Base-by-base conservation (phyloP, 106 monocot genomes). In the Amphibolis antarctica region DNA sequence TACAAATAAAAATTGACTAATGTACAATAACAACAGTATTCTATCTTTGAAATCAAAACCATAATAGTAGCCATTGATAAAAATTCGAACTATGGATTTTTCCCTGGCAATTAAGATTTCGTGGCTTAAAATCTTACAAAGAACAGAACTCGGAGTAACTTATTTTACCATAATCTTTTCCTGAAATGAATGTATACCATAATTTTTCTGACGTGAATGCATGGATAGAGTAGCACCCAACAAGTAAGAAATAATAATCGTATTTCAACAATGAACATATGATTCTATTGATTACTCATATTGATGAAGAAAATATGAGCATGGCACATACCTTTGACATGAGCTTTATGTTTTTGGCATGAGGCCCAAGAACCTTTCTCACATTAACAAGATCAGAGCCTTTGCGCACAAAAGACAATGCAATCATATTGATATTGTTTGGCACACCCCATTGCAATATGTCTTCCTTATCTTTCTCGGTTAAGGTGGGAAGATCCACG, bases 341-440 rank as follows among this genome's bases (percentile, higher is more conserved):
- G 48, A 92, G 58, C 44, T 88, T 78, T 18, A 92, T 92, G 17
- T 45, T 76, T 42, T 85, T 92, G 26, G 85, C 75, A 66, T 88
- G 67, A 19, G 74, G 72, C 15, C 92, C 92, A 64, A 92, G 92
- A 64, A 92, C 80, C 63, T 71, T 55, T 0, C 92, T 71, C 7
- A 92, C 92, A 76, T 74, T 69, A 46, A 88, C 92, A 46, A 92
- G 82, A 70, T 92, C 92, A 55, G 87, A 92, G 0, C 92, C 92
- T 55, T 92, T 92, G 10, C 92, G 81, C 18, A 92, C 92, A 70
- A 92, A 92, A 0, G 92, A 92, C 22, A 92, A 67, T 1, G 92
- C 92, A 69, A 92, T 92, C 66, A 92, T 86, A 66, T 92, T 84
- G 26, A 92, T 92, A 9, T 75, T 77, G 65, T 92, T 92, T 7